Evolutionary conservation across 2,329 filamentous ascomycete genomes (phyloP).

Genomic region (Pyricularia sp.): DNA sequence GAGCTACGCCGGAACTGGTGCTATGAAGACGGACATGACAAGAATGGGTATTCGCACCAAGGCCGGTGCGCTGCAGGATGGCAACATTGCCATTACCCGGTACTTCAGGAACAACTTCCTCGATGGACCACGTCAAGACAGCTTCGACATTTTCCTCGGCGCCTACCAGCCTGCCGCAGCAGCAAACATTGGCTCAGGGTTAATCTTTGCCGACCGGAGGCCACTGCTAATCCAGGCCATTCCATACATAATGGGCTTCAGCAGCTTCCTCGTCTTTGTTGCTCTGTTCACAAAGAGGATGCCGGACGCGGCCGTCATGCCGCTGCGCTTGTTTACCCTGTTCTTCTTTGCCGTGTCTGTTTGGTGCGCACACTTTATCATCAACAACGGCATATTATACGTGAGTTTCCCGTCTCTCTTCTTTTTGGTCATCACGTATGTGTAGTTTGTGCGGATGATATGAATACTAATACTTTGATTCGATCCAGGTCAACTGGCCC

Average conservation of each 20-base stretch:
- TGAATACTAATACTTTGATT: neutral
- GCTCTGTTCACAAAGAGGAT: constrained; percentile 58
- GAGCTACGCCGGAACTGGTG: constrained; percentile 89
- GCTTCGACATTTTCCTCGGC: constrained; percentile 88
- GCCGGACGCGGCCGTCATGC: constrained; percentile 64
- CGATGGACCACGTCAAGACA: constrained; percentile 88
- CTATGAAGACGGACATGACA: constrained; percentile 96
- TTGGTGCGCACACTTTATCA: constrained; percentile 67
- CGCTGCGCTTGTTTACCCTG: constrained; percentile 68
- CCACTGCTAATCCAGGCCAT: constrained; percentile 86
- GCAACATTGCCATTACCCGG: constrained; percentile 75
- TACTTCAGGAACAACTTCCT: constrained; percentile 91
- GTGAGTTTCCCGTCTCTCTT: constrained; percentile 43
- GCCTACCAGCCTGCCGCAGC: constrained; percentile 64
- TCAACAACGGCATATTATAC: constrained; percentile 79
- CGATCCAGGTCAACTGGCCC: constrained; percentile 81
- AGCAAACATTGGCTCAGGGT: constrained; percentile 40
- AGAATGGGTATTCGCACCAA: constrained; percentile 84
- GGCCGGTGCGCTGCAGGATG: constrained; percentile 71
- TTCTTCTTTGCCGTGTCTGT: constrained; percentile 59
- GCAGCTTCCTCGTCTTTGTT: constrained; percentile 69
- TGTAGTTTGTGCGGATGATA: neutral
- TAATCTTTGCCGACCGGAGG: constrained; percentile 72
- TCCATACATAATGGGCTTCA: constrained; percentile 79
- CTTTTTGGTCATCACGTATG: neutral